These are phyloP conservation scores for Saccharum spontaneum DNA, from an alignment of 176 grass and related monocot species.

Conservation along the genomic window DNA sequence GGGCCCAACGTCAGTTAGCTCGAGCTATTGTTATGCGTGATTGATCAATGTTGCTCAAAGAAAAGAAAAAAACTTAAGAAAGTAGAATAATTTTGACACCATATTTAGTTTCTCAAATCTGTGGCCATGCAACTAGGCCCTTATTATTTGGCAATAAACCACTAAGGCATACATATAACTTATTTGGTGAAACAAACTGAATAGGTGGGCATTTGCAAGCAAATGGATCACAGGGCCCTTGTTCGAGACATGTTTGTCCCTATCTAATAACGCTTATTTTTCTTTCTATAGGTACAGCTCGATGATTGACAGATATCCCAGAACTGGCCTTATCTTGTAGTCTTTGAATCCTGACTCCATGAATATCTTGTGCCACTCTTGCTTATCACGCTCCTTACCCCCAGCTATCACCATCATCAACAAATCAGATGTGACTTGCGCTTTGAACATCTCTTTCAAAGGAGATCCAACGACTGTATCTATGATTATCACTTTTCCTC, in stretches of 20 bases:
- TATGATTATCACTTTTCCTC: constrained; percentile 53
- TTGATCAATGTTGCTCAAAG: not conserved
- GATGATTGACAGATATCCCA: constrained; percentile 29
- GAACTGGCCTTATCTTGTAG: constrained; percentile 20
- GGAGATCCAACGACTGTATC: constrained; percentile 26
- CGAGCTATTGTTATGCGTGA: not conserved
- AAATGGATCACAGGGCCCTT: not conserved
- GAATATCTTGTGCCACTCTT: constrained; percentile 46
- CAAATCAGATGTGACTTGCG: constrained; percentile 25
- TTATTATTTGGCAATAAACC: not conserved
- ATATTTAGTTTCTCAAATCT: not conserved
- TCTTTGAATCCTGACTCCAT: constrained; percentile 30
- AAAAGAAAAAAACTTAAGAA: not conserved
- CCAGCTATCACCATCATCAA: constrained; percentile 35
- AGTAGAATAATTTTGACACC: not conserved
- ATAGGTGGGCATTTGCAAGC: not conserved
- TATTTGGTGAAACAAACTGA: not conserved
- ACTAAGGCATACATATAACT: not conserved
- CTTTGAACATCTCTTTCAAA: constrained; percentile 7
- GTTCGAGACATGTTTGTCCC: not conserved
- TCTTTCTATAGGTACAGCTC: constrained; percentile 20
- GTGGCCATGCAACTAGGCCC: not conserved
- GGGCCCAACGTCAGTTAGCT: not conserved
- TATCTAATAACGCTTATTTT: not conserved
- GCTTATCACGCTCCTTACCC: constrained; percentile 54